Evolutionary conservation across 1,284 basidiomycete species (phyloP).

Genomic region (Irpex sp.): DNA sequence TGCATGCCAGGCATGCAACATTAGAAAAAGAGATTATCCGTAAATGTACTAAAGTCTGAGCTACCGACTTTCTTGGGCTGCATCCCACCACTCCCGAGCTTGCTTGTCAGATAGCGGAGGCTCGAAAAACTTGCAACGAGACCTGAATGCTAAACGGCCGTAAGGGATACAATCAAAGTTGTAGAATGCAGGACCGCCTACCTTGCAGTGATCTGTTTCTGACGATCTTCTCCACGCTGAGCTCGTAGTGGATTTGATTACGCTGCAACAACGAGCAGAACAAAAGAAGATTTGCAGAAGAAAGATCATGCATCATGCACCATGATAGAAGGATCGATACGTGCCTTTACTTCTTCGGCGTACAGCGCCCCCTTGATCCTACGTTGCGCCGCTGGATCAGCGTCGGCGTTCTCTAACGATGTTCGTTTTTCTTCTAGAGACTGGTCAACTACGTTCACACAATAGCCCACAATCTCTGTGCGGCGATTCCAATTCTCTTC

Average conservation of each 20-base stretch:
- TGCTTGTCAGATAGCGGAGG: constrained; percentile 63
- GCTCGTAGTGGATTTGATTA: constrained; percentile 78
- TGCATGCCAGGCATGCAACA: neutral
- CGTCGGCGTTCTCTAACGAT: constrained; percentile 37
- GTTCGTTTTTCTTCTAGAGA: constrained; percentile 58
- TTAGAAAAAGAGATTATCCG: neutral
- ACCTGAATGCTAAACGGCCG: constrained; percentile 62
- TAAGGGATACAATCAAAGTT: constrained; percentile 2
- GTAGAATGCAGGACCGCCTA: constrained; percentile 30
- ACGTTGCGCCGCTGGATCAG: constrained; percentile 43
- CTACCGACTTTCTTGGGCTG: constrained; percentile 26
- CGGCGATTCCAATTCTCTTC: constrained; percentile 83
- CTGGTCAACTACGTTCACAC: constrained; percentile 67
- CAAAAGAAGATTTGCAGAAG: neutral
- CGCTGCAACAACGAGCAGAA: constrained; percentile 39
- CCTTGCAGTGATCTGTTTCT: constrained; percentile 77
- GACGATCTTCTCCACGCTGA: constrained; percentile 77
- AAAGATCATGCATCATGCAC: constrained; percentile 8
- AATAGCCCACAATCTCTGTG: constrained; percentile 77
- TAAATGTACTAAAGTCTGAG: neutral
- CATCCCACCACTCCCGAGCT: constrained; percentile 70
- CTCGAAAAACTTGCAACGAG: constrained; percentile 79
- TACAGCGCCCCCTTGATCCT: constrained; percentile 55
- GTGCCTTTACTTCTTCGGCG: constrained; percentile 74
- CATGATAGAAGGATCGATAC: constrained; percentile 21